These are phyloP conservation scores for Solanum clarkiae DNA, from an alignment of 257 asterid genomes.

Conservation along the genomic window DNA sequence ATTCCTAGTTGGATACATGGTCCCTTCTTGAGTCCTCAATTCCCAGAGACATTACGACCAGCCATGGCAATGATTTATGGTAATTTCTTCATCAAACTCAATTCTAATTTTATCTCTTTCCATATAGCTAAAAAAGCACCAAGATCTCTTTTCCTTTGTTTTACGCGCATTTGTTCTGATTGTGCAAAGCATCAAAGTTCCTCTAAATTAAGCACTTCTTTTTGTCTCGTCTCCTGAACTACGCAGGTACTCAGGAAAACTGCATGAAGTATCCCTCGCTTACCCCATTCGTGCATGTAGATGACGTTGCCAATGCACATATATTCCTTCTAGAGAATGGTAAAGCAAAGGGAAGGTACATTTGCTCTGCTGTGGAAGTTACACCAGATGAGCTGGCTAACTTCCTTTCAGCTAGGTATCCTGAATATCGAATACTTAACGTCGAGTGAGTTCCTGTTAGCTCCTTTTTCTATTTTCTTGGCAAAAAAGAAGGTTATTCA, in stretches of 20 bases:
- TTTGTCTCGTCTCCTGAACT: background rate
- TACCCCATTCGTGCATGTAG: constrained; percentile 19
- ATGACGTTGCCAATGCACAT: constrained; percentile 34
- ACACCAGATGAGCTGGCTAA: constrained; percentile 16
- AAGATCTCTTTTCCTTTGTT: background rate
- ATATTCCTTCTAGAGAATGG: constrained; percentile 22
- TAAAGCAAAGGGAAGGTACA: constrained; percentile 35
- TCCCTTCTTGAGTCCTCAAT: constrained; percentile 38
- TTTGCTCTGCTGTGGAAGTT: constrained; percentile 30
- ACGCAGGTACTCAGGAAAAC: constrained; percentile 13
- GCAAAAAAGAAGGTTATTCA: background rate
- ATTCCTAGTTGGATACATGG: constrained; percentile 46
- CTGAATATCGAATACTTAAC: constrained; percentile 10
- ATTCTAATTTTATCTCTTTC: background rate
- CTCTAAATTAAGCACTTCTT: background rate
- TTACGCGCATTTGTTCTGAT: background rate
- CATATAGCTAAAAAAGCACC: background rate
- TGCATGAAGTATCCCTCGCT: background rate
- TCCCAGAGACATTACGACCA: constrained; percentile 17
- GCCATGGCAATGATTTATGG: background rate
- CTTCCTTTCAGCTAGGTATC: constrained; percentile 17
- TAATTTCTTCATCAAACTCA: background rate
- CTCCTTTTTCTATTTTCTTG: background rate
- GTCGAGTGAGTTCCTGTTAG: constrained; percentile 8
- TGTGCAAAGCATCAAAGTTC: background rate